Percentiles rank a stretch among this genome's conserved stretches.
Conservation (phyloP, 768 basidiomycete genomes). For the Mycena polygramma region DNA sequence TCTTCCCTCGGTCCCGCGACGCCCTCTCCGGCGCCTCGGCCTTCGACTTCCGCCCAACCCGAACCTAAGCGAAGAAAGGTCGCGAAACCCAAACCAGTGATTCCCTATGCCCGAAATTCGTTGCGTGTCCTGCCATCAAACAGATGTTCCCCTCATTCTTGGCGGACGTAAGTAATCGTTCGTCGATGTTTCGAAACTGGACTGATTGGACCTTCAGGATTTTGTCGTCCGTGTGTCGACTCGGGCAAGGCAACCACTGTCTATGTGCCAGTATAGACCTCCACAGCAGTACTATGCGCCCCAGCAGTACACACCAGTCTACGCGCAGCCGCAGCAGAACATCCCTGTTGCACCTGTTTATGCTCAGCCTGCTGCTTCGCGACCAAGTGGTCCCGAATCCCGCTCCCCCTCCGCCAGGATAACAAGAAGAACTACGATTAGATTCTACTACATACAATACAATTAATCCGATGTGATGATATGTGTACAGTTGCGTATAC, state of each 20-base stretch:
- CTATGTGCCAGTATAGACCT: conserved; percentile 27
- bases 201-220: conserved; percentile 58
- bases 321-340: conserved; percentile 4
- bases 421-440: conserved; percentile 19
- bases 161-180: conserved; percentile 72
- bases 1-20: not conserved
- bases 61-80: conserved; percentile 58
- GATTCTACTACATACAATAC: conserved; percentile 16
- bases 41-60: conserved; percentile 16
- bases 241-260: conserved; percentile 57
- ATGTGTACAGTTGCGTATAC: conserved; percentile 23
- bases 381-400: not conserved
- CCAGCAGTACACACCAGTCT: conserved; percentile 9
- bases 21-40: not conserved
- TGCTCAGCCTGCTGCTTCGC: not conserved
- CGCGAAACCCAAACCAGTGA: conserved; percentile 46
- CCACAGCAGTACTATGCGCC: conserved; percentile 8
- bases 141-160: conserved; percentile 81
- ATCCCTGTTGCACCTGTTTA: not conserved
- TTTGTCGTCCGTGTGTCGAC: conserved; percentile 77
- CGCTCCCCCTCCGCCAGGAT: not conserved
- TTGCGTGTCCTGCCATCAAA: conserved; percentile 73
- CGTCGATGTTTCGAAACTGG: not conserved
- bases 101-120: conserved; percentile 59
- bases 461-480: conserved; percentile 24